A percentile compares a stretch with the other conserved stretches of the same genome.
These are phyloP conservation scores for Schizothecium vesticola DNA, from an alignment of 495 filamentous ascomycete species.

Conservation along the genomic window DNA sequence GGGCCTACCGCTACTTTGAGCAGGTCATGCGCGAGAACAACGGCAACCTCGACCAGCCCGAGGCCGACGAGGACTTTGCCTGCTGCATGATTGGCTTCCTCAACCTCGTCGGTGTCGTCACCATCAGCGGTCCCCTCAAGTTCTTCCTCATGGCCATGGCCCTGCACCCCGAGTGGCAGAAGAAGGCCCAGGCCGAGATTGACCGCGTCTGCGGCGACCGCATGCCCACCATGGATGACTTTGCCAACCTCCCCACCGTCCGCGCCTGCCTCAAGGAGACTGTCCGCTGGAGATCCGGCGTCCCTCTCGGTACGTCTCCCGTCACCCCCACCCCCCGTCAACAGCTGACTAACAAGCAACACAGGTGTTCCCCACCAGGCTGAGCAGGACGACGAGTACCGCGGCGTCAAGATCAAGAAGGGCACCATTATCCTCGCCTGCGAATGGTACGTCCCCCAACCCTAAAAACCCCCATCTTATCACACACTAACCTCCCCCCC, in stretches of 20 bases:
- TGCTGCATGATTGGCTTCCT: conserved; percentile 46
- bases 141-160: conserved; percentile 49
- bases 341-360: conserved; percentile 1
- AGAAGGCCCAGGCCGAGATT: conserved; percentile 52
- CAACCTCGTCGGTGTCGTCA: conserved; percentile 44
- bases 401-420: conserved; percentile 48
- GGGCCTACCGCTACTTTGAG: conserved; percentile 43
- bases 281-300: conserved; percentile 54
- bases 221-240: conserved; percentile 45
- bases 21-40: conserved; percentile 38
- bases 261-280: conserved; percentile 57
- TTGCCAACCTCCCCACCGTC: conserved; percentile 44
- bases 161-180: conserved; percentile 43
- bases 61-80: conserved; percentile 41
- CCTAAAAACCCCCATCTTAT: too few species aligned
- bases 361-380: conserved; percentile 48
- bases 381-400: conserved; percentile 45
- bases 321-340: neutral
- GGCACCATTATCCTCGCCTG: conserved; percentile 49
- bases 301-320: conserved; percentile 36
- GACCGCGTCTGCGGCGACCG: conserved; percentile 51
- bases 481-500: neutral
- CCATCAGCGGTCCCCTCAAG: conserved; percentile 41
- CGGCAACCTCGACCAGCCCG: conserved; percentile 28
- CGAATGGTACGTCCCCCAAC: conserved; percentile 40